Base-by-base conservation (phyloP, 805 yeast species). In the Pichia paraexigua region DNA sequence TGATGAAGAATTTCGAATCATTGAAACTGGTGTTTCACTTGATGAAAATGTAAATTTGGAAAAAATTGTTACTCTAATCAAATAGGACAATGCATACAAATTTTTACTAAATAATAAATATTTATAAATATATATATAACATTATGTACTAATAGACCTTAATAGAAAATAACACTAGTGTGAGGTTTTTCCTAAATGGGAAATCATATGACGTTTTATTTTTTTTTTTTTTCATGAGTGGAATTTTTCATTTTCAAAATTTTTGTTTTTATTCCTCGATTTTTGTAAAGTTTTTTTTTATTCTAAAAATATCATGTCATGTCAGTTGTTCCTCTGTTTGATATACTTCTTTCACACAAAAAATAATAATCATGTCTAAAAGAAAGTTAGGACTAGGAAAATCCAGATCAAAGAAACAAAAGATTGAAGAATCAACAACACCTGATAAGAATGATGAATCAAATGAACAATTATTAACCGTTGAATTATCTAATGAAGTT, bases 341-440 rank as follows among this genome's bases (percentile, higher is more conserved):
- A n/a, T n/a, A n/a, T n/a, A n/a, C n/a, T n/a, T n/a, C n/a, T n/a
- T n/a, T n/a, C n/a, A n/a, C n/a, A n/a, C n/a, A n/a, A n/a, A n/a
- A n/a, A 41, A 41, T 2, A 10, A 41, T 9, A 20, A 45, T 20
- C 13, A 50, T 51, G 53, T 43, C 41, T 20, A 84, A 84, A 59
- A 76, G 90, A 70, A 80, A 87, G 10, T 63, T 79, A 49, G 89
- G 89, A 27, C 63, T 84, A 50, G 85, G 86, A 5, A 79, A 78
- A 53, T 74, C 81, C 45, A 76, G 81, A 63, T 54, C 61, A 13
- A 66, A 65, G 50, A 64, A 63, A 44, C 60, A 74, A 69, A 69
- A 73, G 42, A 82, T 76, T 2, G 88, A 85, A 61, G 90, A 89
- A 15, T 5, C 10, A 55, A 52, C 9, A 57, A 42, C 43, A 30